A percentile compares a stretch with the other conserved stretches of the same genome.
These are phyloP conservation scores for Neurospora pannonica DNA, from an alignment of 495 filamentous ascomycete genomes.

Conservation along the genomic window DNA sequence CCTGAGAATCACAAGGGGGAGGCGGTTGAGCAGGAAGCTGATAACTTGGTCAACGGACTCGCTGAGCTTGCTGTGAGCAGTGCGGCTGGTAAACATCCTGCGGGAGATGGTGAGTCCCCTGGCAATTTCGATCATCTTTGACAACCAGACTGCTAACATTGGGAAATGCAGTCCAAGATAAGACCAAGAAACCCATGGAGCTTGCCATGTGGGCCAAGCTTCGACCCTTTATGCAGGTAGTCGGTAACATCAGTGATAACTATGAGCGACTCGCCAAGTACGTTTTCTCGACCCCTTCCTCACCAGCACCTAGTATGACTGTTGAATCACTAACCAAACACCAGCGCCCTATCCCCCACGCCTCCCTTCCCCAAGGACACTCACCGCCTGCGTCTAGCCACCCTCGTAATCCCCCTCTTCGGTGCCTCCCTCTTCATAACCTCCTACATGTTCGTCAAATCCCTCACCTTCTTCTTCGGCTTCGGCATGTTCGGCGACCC, in stretches of 20 bases:
- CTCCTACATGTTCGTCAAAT: slow-evolving; percentile 68
- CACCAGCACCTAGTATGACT: neutral
- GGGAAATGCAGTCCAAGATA: slow-evolving; percentile 39
- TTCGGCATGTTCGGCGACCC: slow-evolving; percentile 78
- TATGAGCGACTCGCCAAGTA: slow-evolving; percentile 79
- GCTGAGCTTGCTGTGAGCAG: slow-evolving; percentile 65
- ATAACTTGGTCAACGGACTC: slow-evolving; percentile 69
- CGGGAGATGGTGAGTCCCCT: slow-evolving; percentile 35
- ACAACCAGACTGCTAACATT: slow-evolving; percentile 10
- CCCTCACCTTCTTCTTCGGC: slow-evolving; percentile 53
- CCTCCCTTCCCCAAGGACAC: slow-evolving; percentile 60
- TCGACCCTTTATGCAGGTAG: slow-evolving; percentile 64
- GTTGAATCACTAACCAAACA: neutral
- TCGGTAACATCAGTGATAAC: slow-evolving; percentile 64
- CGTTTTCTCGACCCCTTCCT: slow-evolving; percentile 12
- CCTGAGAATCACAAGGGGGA: slow-evolving; percentile 81
- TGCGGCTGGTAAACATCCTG: slow-evolving; percentile 62
- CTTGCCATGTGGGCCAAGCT: slow-evolving; percentile 68
- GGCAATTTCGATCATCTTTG: slow-evolving; percentile 48
- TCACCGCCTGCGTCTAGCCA: slow-evolving; percentile 54
- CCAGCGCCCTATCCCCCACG: slow-evolving; percentile 65
- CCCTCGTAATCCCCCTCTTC: slow-evolving; percentile 48
- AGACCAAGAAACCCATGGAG: slow-evolving; percentile 77
- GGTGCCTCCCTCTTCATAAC: slow-evolving; percentile 51
- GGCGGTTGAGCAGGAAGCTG: slow-evolving; percentile 77